Base-by-base conservation (phyloP, 2,329 filamentous ascomycete species). In the Echinosphaeria canescens region DNA sequence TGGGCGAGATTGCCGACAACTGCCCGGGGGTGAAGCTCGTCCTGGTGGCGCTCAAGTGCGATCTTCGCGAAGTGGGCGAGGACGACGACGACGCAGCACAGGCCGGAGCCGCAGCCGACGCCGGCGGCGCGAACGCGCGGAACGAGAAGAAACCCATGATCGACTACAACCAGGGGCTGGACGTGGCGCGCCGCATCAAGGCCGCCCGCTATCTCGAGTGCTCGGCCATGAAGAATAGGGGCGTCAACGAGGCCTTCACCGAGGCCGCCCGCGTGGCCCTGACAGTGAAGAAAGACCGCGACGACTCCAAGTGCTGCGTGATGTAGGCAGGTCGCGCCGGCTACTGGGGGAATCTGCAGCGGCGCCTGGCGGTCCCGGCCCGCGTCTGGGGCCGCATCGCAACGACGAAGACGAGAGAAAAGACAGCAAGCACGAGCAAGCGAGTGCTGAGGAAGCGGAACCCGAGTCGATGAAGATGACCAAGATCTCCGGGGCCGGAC, bases 181-280 rank as follows among this genome's bases (percentile, higher is more conserved):
- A 85, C 35, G 84, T 92, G 23, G 85, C 85, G 22, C 72, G 85
- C 44, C 73, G 76, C 48, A 91, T 95, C 51, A 78, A 82, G 39
- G 88, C 88, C 5, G 62, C 92, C 44, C 72, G 90, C 44, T 98
- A 98, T 48, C 67, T 98, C 29, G 88, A 98, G 60, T 98, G 88
- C 59, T 95, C 88, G 20, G 88, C 88, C 30, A 95, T 95, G 72
- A 75, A 84, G 53, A 98, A 98, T 52, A 70, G 88, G 27, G 88
- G 88, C 33, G 90, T 98, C 43, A 93, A 95, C 51, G 88, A 98
- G 52, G 88, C 88, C 23, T 98, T 98, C 44, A 95, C 88, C 22
- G 88, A 98, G 56, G 88, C 88, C 22, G 85, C 88, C 14, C 75
- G 90, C 42, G 88, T 98, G 19, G 88, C 88, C 10, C 59, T 98